Conservation (phyloP, 257 asterid species). For the Verbena officinalis region DNA sequence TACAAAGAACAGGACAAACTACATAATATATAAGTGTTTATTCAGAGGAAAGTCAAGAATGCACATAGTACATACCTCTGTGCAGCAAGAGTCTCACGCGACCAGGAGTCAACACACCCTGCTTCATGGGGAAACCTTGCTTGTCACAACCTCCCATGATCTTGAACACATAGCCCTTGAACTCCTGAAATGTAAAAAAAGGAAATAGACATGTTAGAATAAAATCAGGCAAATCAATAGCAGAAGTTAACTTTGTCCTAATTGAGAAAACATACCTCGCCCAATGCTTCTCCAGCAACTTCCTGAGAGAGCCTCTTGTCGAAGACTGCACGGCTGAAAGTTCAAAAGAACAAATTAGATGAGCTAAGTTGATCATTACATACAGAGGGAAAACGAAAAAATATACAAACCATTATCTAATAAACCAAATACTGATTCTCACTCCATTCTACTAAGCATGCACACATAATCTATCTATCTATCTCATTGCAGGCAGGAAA, state of each 20-base stretch:
- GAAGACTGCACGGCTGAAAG: conserved; percentile 46
- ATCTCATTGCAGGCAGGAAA: no score
- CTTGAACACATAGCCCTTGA: conserved; percentile 60
- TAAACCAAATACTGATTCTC: no score
- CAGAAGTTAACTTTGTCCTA: no score
- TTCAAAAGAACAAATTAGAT: no score
- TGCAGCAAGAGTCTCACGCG: conserved; percentile 51
- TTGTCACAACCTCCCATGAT: conserved; percentile 70
- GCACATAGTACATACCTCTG: conserved; percentile 47
- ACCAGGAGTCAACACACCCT: conserved; percentile 64
- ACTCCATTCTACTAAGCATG: no score
- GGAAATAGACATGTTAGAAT: no score
- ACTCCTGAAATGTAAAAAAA: conserved; percentile 39
- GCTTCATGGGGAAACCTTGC: conserved; percentile 69
- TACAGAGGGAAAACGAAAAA: conserved; percentile 23
- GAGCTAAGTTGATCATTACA: no score
- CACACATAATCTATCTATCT: no score
- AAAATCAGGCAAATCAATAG: no score
- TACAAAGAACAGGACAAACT: not conserved
- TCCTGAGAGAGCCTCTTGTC: conserved; percentile 67
- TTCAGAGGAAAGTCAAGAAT: no score
- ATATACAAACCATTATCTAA: no score
- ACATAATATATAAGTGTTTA: not conserved
- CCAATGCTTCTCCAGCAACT: conserved; percentile 55
- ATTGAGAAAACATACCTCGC: conserved; percentile 41